These are phyloP conservation scores for Malbranchea zuffiana DNA, from an alignment of 2,329 filamentous ascomycete species.

Conservation along the genomic window DNA sequence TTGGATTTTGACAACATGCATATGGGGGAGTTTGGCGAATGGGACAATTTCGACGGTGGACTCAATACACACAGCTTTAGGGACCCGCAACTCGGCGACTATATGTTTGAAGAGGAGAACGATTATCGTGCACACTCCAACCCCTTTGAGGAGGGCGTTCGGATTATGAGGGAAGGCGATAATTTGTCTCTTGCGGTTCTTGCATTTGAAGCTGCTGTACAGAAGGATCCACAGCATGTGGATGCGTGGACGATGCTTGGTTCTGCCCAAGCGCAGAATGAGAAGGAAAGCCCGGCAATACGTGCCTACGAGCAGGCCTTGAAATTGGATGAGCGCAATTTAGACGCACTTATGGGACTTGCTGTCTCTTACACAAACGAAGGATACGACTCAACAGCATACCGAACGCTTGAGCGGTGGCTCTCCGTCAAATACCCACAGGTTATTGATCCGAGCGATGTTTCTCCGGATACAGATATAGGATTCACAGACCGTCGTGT, in stretches of 20 bases:
- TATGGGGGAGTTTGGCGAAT: conserved; percentile 67
- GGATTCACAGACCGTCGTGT: conserved; percentile 88
- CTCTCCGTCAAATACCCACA: conserved; percentile 87
- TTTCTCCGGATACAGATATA: conserved; percentile 63
- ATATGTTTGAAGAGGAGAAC: conserved; percentile 92
- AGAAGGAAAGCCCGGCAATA: conserved; percentile 94
- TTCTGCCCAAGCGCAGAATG: conserved; percentile 89
- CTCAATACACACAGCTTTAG: conserved; percentile 57
- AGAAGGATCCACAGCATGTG: conserved; percentile 76
- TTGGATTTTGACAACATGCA: conserved; percentile 42
- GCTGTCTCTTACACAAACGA: conserved; percentile 98
- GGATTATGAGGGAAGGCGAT: conserved; percentile 85
- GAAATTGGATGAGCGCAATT: conserved; percentile 75
- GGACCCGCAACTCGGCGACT: conserved; percentile 74
- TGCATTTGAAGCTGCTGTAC: conserved; percentile 89
- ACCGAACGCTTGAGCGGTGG: conserved; percentile 93
- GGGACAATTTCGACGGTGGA: conserved; percentile 59
- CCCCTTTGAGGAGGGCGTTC: conserved; percentile 84
- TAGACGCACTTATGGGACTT: conserved; percentile 84
- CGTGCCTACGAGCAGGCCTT: conserved; percentile 84
- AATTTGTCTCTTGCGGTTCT: conserved; percentile 88
- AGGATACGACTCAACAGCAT: conserved; percentile 93
- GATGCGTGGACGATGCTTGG: conserved; percentile 92
- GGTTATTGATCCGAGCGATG: conserved; percentile 59
- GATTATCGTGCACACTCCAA: conserved; percentile 70